Evolutionary conservation across 805 yeast species (phyloP), one percentile per base, ranked within the genome.

Genomic region (Candida morakotiae): DNA sequence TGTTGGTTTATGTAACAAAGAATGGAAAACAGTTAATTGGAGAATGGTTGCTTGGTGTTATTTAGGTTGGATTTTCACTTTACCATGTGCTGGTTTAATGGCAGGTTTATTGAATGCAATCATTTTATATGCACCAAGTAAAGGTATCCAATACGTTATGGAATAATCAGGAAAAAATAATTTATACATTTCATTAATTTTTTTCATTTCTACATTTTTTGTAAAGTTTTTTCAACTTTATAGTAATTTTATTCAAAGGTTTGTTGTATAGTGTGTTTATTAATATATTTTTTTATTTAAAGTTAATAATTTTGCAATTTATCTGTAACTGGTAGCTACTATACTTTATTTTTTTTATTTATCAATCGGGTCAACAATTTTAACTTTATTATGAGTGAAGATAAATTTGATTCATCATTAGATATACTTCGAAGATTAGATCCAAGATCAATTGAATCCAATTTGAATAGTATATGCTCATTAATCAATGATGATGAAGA

Each of bases 21-120:
- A 79, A 52, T 45, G 68, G 49, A 73, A 61, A 47, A 73, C 84
- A 4, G 81, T 81, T 41, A 83, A 83, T 67, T 83, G 88, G 88
- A 73, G 83, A 64, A 77, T 81, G 77, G 86, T 83, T 19, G 54
- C 64, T 10, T 83, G 83, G 83, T 75, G 83, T 48, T 82, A 80
- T 59, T 48, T 66, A 35, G 87, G 88, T 29, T 83, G 91, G 89
- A 41, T 83, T 29, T 51, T 83, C 34, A 83, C 91, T 14, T 64
- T 83, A 48, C 89, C 91, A 27, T 61, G 75, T 50, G 87, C 89
- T 10, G 89, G 88, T 42, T 48, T 83, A 23, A 68, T 83, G 47
- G 79, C 87, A 31, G 91, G 91, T 51, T 44, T 80, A 15, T 42
- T 82, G 27, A 77, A 73, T 46, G 87, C 74, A 28, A 77, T 82